These are phyloP conservation scores for Aureobasidium sp. DNA, from an alignment of 2,329 filamentous ascomycete species.

Conservation along the genomic window DNA sequence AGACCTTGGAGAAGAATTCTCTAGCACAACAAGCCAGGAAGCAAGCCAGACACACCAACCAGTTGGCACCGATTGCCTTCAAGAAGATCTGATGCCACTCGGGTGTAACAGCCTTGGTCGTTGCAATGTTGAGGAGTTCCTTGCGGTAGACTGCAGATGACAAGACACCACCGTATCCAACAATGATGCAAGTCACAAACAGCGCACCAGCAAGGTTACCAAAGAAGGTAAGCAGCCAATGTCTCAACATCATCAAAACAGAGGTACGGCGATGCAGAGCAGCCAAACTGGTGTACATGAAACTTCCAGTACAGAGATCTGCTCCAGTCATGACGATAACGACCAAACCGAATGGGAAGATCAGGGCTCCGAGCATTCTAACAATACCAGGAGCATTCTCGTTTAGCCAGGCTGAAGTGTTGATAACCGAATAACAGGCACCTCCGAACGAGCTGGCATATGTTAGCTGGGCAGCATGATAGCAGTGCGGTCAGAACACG, in stretches of 20 bases:
- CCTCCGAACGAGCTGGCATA: constrained; percentile 39
- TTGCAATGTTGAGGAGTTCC: constrained; percentile 40
- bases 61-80: constrained; percentile 42
- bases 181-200: constrained; percentile 27
- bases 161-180: constrained; percentile 28
- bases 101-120: constrained; percentile 43
- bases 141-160: constrained; percentile 35
- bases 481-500: not conserved
- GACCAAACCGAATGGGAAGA: constrained; percentile 30
- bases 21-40: constrained; percentile 44
- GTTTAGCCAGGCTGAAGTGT: constrained; percentile 27
- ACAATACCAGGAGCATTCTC: constrained; percentile 29
- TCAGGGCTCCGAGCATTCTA: constrained; percentile 27
- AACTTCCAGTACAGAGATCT: constrained; percentile 29
- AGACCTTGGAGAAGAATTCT: constrained; percentile 46
- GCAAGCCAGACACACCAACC: constrained; percentile 47
- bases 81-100: constrained; percentile 48
- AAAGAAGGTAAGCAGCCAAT: constrained; percentile 27
- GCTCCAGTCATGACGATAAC: constrained; percentile 29
- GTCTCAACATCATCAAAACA: constrained; percentile 21
- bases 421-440: constrained; percentile 21
- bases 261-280: constrained; percentile 35
- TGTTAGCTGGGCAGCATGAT: no score
- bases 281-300: constrained; percentile 38
- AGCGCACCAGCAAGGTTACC: constrained; percentile 28